Percentiles rank a stretch among this genome's conserved stretches.
Conservation (phyloP, 352 stramenopile genomes). For the Phytophthora brassicae region DNA sequence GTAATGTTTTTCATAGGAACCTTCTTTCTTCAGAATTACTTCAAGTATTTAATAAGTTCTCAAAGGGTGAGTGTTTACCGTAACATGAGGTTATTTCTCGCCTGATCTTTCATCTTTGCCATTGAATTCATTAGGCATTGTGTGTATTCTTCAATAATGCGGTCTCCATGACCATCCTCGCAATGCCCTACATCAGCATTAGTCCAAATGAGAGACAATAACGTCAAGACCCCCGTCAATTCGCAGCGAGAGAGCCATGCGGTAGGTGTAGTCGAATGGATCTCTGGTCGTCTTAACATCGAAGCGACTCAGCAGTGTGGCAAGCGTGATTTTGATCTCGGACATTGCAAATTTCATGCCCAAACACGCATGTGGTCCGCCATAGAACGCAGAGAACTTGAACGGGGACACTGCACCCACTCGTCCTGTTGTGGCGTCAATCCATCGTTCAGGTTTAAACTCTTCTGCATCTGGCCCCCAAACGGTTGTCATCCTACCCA, state of each 20-base stretch:
- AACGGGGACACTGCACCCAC: constrained; percentile 33
- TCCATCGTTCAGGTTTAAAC: constrained; percentile 57
- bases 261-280: constrained; percentile 33
- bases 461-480: constrained; percentile 51
- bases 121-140: too few relatives aligned
- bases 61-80: too few relatives aligned
- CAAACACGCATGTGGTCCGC: constrained; percentile 45
- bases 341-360: constrained; percentile 48
- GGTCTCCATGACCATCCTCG: too few relatives aligned
- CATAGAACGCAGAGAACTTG: constrained; percentile 54
- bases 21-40: too few relatives aligned
- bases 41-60: too few relatives aligned
- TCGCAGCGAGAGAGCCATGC: constrained; percentile 34
- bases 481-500: constrained; percentile 42
- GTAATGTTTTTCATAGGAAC: too few relatives aligned
- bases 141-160: too few relatives aligned
- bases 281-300: constrained; percentile 25
- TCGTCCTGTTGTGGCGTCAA: constrained; percentile 30
- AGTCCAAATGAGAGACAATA: constrained; percentile 6
- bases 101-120: too few relatives aligned
- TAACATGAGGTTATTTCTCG: too few relatives aligned
- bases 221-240: constrained; percentile 35
- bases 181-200: not conserved
- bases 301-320: constrained; percentile 36
- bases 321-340: constrained; percentile 44